Evolutionary conservation across 1,139 yeast genomes (phyloP), one percentile per base, ranked within the genome.

Genomic region (Yamadazyma jaroonii): DNA sequence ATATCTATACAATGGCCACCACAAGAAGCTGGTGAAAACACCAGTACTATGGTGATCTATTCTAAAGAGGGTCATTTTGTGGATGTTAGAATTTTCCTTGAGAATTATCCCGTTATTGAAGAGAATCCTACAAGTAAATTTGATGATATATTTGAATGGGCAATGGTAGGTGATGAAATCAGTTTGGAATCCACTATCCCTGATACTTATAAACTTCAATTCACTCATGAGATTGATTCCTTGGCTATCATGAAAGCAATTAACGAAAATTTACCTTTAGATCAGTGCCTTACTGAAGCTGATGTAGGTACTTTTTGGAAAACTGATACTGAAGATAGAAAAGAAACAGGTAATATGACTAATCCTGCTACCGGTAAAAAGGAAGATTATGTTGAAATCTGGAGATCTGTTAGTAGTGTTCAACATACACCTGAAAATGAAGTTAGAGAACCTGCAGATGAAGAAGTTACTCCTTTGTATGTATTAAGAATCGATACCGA

Each of bases 1-100:
- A 54, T 74, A 9, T 68, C 76, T 3, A 64, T 78, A 25, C 78
- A 74, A 56, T 78, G 84, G 83, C 67, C 65, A 14, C 72, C 77
- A 0, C 60, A 55, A 3, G 57, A 48, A 4, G 59, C 74, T 1
- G 50, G 50, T 4, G 85, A 80, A 45, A 56, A 58, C 32, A 72
- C 85, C 9, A 56, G 59, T 37, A 79, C 85, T 0, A 49, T 78
- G 49, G 84, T 78, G 3, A 47, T 76, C n/a, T 65, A 73, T 1
- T 64, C 79, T 1, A 69, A 72, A 1, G 48, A 53, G 2, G 63
- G 62, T 10, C 66, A 66, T 45, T 74, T 71, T 54, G 73, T 75
- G 14, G 86, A 68, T 44, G 53, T 68, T 17, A 50, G 74, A 32
- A 51, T 64, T 10, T 54, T 39, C 35, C 55, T 52, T 34, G 35